Evolutionary conservation across 768 basidiomycete genomes (phyloP).

Genomic region (Leccinum disarticulatum): DNA sequence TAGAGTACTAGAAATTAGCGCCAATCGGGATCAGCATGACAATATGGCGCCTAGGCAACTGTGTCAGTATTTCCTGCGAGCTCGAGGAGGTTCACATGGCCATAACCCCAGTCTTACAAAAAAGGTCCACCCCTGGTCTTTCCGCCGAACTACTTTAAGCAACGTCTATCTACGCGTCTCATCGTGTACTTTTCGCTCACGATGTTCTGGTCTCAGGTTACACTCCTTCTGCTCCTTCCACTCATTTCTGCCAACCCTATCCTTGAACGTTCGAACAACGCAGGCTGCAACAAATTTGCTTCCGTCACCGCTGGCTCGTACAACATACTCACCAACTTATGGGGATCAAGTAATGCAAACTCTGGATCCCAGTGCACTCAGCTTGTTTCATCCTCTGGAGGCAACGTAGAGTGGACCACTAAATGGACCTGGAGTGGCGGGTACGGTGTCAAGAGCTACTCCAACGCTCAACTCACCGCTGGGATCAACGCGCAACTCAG

Average conservation of each 20-base stretch:
- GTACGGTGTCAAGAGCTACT: constrained; percentile 57
- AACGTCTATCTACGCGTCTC: neutral
- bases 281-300: constrained; percentile 52
- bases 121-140: neutral
- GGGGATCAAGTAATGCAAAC: constrained; percentile 39
- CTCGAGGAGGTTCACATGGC: neutral
- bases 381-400: constrained; percentile 42
- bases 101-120: neutral
- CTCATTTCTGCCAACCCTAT: constrained; percentile 17
- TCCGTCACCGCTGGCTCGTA: constrained; percentile 45
- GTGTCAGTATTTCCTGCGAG: neutral
- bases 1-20: neutral
- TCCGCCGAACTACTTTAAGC: constrained; percentile 14
- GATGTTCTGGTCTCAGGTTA: constrained; percentile 13
- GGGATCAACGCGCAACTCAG: constrained; percentile 54
- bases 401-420: constrained; percentile 49
- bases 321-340: constrained; percentile 50
- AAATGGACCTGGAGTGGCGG: constrained; percentile 56
- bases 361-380: constrained; percentile 54
- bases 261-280: neutral
- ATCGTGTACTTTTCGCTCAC: neutral
- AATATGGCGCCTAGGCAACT: constrained; percentile 3
- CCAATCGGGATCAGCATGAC: neutral
- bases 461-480: constrained; percentile 52
- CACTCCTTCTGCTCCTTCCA: constrained; percentile 21